Evolutionary conservation across 106 monocot genomes (phyloP), one percentile per base, ranked within the genome.

Genomic region (Narthecium ossifragum): DNA sequence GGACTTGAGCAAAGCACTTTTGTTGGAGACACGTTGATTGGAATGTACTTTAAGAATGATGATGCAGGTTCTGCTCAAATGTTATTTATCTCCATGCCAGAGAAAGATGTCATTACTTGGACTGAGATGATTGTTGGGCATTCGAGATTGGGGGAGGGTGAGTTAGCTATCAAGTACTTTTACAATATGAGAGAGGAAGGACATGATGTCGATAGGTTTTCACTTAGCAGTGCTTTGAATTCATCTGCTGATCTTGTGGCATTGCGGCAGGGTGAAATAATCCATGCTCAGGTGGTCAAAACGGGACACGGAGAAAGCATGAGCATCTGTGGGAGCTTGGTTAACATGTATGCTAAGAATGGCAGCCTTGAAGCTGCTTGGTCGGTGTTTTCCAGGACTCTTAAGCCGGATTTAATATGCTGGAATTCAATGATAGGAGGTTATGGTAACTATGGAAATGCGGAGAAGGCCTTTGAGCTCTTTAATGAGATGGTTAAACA

Each of bases 311-410:
- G 70, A 78, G 50, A 36, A 32, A 80, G 90, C 36, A 67, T 72
- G 12, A 80, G 75, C 37, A 85, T 89, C 5, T 64, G 67, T 43
- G 83, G 89, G 28, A 83, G 89, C 61, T 64, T 94, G 32, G 64
- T 94, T 45, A 85, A 86, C 61, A 86, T 94, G 89, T 94, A 94
- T 70, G 82, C 85, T 12, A 94, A 94, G 65, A 86, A 78, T 70
- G 94, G 94, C 10, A 30, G 53, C 31, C 72, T 89, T 14, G 57
- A 66, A 61, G 28, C 67, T 38, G 82, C 89, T 33, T 37, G 48
- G 52, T 64, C 46, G 17, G 26, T 90, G 18, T 94, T 94, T 49
- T 36, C 34, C 32, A 47, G 48, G 23, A 69, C 73, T 60, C 18
- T 38, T 9, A 52, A 62, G 4, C 89, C 83, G 2, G 89, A 94